phyloP scores from a whole-genome alignment of 225 moss, liverwort and hornwort species.

The Physcomitrellopsis africana region DNA sequence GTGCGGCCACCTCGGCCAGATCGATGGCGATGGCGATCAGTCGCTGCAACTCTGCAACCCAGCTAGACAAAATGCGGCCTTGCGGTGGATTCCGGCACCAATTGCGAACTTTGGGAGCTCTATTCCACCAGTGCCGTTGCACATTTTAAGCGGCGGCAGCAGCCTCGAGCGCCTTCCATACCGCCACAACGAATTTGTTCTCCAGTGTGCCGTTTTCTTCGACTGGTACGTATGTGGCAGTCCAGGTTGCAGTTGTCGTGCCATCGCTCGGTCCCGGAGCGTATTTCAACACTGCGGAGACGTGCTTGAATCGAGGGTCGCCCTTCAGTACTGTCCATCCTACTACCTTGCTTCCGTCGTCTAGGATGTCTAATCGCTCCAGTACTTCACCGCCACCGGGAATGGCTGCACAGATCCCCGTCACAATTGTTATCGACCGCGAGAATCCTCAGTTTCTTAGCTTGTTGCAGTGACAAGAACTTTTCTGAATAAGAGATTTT shows the following conservation, averaged over 20 bases:
- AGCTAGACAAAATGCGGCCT: no score
- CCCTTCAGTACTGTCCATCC: conserved; percentile 10
- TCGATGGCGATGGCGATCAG: no score
- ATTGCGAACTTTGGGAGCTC: not conserved
- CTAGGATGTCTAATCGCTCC: conserved; percentile 7
- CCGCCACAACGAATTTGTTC: not conserved
- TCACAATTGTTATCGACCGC: no score
- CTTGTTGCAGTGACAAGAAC: no score
- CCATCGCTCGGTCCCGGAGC: not conserved
- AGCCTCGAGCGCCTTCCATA: not conserved
- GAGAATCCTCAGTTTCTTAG: no score
- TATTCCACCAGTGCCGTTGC: not conserved
- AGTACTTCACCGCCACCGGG: not conserved
- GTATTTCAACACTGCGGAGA: not conserved
- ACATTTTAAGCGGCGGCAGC: not conserved
- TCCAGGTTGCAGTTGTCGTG: conserved; percentile 5
- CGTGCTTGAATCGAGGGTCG: conserved; percentile 15
- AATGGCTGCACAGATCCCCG: not conserved
- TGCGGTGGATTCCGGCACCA: no score
- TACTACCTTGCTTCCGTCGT: not conserved
- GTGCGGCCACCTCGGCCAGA: no score
- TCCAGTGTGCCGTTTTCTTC: conserved; percentile 1
- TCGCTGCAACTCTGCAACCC: no score
- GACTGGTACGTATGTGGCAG: conserved; percentile 9
- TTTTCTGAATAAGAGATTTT: no score